These are phyloP conservation scores for Amauroascus verrucosus DNA, from an alignment of 2,329 filamentous ascomycete species.

Conservation along the genomic window DNA sequence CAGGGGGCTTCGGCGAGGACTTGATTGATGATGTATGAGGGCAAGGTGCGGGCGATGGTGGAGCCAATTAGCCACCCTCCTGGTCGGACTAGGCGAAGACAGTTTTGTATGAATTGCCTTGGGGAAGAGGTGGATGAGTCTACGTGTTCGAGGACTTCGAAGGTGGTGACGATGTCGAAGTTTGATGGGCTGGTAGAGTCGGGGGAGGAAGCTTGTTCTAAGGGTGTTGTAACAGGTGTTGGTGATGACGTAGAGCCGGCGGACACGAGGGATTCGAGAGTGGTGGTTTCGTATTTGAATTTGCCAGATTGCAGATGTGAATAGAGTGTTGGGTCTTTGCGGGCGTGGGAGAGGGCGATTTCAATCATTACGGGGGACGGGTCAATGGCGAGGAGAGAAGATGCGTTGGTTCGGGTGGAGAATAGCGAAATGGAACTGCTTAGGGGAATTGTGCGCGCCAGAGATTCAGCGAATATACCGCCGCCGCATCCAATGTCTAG, in stretches of 20 bases:
- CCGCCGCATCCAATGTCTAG: conserved; percentile 93
- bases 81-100: conserved; percentile 59
- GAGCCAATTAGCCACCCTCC: conserved; percentile 89
- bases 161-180: conserved; percentile 76
- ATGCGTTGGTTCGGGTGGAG: conserved; percentile 29
- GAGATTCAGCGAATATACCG: conserved; percentile 80
- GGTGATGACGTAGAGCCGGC: neutral
- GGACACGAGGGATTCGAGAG: conserved; percentile 54
- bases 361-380: conserved; percentile 36
- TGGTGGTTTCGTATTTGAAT: conserved; percentile 62
- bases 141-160: conserved; percentile 93
- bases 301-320: conserved; percentile 41
- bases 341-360: conserved; percentile 66
- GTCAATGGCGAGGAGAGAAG: conserved; percentile 38
- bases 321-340: conserved; percentile 58
- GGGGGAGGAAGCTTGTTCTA: conserved; percentile 15
- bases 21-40: conserved; percentile 86
- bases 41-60: conserved; percentile 83
- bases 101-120: conserved; percentile 50
- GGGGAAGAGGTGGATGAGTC: conserved; percentile 65
- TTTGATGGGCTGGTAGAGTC: conserved; percentile 17
- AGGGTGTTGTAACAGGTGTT: too few relatives aligned
- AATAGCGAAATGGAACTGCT: conserved; percentile 10
- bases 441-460: conserved; percentile 34
- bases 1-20: conserved; percentile 75